These are phyloP conservation scores for Lophiotrema nucula DNA, from an alignment of 495 filamentous ascomycete species.

Conservation along the genomic window DNA sequence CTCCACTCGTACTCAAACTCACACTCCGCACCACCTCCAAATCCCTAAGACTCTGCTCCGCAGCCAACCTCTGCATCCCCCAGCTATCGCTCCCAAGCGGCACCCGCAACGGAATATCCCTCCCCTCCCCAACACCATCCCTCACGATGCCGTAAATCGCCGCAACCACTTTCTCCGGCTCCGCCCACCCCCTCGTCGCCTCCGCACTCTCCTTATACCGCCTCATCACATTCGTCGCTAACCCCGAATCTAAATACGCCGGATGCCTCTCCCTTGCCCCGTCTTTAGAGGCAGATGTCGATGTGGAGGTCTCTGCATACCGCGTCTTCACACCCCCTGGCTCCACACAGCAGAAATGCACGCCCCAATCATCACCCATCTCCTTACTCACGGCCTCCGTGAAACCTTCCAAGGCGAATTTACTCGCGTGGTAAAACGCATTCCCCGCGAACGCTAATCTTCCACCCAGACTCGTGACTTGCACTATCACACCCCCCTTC, in stretches of 20 bases:
- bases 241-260: constrained; percentile 43
- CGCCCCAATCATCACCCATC: constrained; percentile 52
- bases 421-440: constrained; percentile 54
- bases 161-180: constrained; percentile 41
- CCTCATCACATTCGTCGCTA: constrained; percentile 43
- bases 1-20: constrained; percentile 37
- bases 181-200: constrained; percentile 34
- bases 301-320: constrained; percentile 34
- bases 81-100: constrained; percentile 49
- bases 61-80: constrained; percentile 41
- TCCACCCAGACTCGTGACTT: constrained; percentile 56
- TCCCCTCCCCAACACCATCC: constrained; percentile 26
- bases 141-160: constrained; percentile 43
- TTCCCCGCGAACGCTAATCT: constrained; percentile 46
- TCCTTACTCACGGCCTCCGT: constrained; percentile 55
- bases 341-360: constrained; percentile 51
- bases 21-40: constrained; percentile 44
- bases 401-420: constrained; percentile 44
- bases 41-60: constrained; percentile 37
- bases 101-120: constrained; percentile 46
- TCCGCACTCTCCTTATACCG: constrained; percentile 37
- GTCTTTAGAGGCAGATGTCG: constrained; percentile 30
- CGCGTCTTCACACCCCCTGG: constrained; percentile 53
- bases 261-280: constrained; percentile 32
- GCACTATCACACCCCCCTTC: constrained; percentile 52